Percentiles rank a stretch among this genome's conserved stretches.
These are phyloP conservation scores for Adansonia digitata DNA, from an alignment of 345 rosid genomes.

Conservation along the genomic window DNA sequence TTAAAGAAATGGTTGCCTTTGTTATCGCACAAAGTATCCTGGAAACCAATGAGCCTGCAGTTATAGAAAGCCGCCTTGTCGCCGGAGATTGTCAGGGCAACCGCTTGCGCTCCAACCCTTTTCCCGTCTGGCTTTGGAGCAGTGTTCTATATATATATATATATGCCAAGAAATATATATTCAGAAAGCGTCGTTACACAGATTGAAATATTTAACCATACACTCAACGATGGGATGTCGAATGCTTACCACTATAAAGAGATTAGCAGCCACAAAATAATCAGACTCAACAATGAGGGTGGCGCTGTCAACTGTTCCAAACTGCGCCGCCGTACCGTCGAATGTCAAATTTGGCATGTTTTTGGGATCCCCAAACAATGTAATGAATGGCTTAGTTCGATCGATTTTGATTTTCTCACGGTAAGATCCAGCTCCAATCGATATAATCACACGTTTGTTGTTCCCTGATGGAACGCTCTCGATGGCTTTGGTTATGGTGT, in stretches of 20 bases:
- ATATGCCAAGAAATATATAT: not conserved
- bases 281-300: constrained; percentile 49
- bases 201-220: no score
- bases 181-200: not conserved
- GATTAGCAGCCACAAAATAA: constrained; percentile 54
- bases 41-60: constrained; percentile 22
- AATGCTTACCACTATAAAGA: constrained; percentile 40
- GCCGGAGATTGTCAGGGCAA: constrained; percentile 37
- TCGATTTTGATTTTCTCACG: constrained; percentile 53
- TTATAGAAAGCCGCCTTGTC: constrained; percentile 30
- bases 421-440: constrained; percentile 47
- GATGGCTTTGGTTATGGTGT: constrained; percentile 49
- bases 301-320: constrained; percentile 68
- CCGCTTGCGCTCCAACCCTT: constrained; percentile 33
- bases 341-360: constrained; percentile 32
- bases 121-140: constrained; percentile 41
- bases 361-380: constrained; percentile 42
- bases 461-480: constrained; percentile 43
- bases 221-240: no score
- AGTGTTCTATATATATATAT: constrained; percentile 30
- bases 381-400: constrained; percentile 42
- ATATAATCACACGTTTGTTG: constrained; percentile 41
- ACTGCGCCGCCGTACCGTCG: constrained; percentile 39
- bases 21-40: no score
- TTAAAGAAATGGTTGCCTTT: no score